phyloP scores from a whole-genome alignment of 352 stramenopile species.

The Pythium dissotocum region DNA sequence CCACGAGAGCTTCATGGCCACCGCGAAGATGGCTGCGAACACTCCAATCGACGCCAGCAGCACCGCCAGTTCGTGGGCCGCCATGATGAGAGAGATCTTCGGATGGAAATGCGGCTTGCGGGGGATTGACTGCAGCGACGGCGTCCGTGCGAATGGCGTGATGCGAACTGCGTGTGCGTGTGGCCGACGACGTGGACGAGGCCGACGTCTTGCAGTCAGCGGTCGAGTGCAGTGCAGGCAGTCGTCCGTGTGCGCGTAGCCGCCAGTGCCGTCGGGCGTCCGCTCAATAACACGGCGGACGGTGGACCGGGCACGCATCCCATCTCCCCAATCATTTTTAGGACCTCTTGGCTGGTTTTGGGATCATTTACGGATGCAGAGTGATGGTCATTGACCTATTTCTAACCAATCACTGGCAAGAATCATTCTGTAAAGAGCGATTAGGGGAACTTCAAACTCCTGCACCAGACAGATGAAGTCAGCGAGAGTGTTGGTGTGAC shows the following conservation, averaged over 20 bases:
- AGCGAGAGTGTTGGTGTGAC: constrained; percentile 14
- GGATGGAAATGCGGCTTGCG: background rate
- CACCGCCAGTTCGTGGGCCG: constrained; percentile 40
- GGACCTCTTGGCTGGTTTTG: background rate
- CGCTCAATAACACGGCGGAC: background rate
- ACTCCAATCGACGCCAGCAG: constrained; percentile 51
- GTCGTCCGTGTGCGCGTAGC: background rate
- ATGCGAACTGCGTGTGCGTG: background rate
- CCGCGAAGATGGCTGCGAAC: constrained; percentile 62
- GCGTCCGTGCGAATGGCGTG: background rate
- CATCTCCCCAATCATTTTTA: constrained; percentile 18
- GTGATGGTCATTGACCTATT: constrained; percentile 10
- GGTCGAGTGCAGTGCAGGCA: background rate
- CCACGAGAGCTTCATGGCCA: constrained; percentile 50
- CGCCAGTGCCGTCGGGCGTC: constrained; percentile 5
- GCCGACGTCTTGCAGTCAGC: background rate
- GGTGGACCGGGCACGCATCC: background rate
- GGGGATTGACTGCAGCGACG: background rate
- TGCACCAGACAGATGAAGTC: constrained; percentile 14
- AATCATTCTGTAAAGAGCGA: background rate
- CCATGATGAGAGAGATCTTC: constrained; percentile 9
- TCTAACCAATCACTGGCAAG: constrained; percentile 3
- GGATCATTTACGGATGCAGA: constrained; percentile 8
- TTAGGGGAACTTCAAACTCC: background rate
- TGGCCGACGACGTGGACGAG: background rate